phyloP scores from a whole-genome alignment of 2,329 filamentous ascomycete genomes.

The Biscogniauxia sp. region DNA sequence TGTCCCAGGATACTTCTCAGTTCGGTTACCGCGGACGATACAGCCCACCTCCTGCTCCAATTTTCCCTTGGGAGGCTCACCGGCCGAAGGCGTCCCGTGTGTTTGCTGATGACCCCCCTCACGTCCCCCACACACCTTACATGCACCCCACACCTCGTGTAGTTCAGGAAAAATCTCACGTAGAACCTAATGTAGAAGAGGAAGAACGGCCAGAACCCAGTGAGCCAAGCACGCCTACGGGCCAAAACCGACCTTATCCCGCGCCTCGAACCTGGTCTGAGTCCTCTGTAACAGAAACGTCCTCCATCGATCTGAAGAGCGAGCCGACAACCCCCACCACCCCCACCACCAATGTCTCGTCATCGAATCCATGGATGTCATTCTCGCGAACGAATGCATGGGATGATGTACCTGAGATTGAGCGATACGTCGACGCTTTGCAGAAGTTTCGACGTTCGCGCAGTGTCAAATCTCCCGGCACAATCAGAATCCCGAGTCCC shows the following conservation, averaged over 20 bases:
- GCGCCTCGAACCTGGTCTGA: constrained; percentile 30
- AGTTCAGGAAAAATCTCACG: not conserved
- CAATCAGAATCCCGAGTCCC: constrained; percentile 23
- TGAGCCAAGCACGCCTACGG: constrained; percentile 12
- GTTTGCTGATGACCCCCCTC: constrained; percentile 57
- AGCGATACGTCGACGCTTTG: constrained; percentile 77
- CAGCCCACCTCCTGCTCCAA: constrained; percentile 63
- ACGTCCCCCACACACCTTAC: constrained; percentile 4
- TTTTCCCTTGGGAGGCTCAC: constrained; percentile 89
- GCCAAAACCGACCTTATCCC: constrained; percentile 16
- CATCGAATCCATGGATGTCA: constrained; percentile 65
- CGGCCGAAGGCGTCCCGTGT: constrained; percentile 62
- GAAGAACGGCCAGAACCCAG: constrained; percentile 6
- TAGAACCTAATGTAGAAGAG: constrained; percentile 10
- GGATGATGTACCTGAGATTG: constrained; percentile 88
- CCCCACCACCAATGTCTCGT: constrained; percentile 44
- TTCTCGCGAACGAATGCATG: constrained; percentile 84
- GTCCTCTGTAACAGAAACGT: constrained; percentile 35
- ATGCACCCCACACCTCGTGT: not conserved
- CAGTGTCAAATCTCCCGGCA: constrained; percentile 32
- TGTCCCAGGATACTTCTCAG: constrained; percentile 72
- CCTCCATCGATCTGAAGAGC: constrained; percentile 37
- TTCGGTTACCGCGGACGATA: constrained; percentile 77
- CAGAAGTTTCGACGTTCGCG: constrained; percentile 54
- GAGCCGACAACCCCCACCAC: constrained; percentile 49